Evolutionary conservation across 306 rosid genomes (phyloP).

Genomic region (Medicago truncatula): MtrunA17r5.0-ANR NC_053042.1:16951501-16952000

Average conservation of each 20-base stretch:
- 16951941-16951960: slow-evolving; percentile 49
- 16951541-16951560: slow-evolving; percentile 8
- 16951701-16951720: slow-evolving; percentile 39
- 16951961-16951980: slow-evolving; percentile 45
- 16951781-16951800: slow-evolving; percentile 26
- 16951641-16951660: not conserved
- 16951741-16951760: slow-evolving; percentile 33
- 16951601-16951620: slow-evolving; percentile 42
- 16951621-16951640: slow-evolving; percentile 39
- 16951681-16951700: slow-evolving; percentile 40
- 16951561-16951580: not conserved
- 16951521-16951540: slow-evolving; percentile 21
- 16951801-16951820: slow-evolving; percentile 25
- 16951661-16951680: not conserved
- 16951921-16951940: not conserved
- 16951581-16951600: not conserved
- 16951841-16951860: slow-evolving; percentile 33
- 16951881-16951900: slow-evolving; percentile 15
- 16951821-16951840: slow-evolving; percentile 30
- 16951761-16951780: slow-evolving; percentile 25
- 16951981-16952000: slow-evolving; percentile 49
- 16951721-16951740: slow-evolving; percentile 38
- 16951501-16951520: slow-evolving; percentile 37
- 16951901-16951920: not conserved
- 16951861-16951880: not conserved